Evolutionary conservation across 768 basidiomycete species (phyloP), one percentile per base, ranked within the genome.

Genomic region (Paxillus ammoniavirescens): DNA sequence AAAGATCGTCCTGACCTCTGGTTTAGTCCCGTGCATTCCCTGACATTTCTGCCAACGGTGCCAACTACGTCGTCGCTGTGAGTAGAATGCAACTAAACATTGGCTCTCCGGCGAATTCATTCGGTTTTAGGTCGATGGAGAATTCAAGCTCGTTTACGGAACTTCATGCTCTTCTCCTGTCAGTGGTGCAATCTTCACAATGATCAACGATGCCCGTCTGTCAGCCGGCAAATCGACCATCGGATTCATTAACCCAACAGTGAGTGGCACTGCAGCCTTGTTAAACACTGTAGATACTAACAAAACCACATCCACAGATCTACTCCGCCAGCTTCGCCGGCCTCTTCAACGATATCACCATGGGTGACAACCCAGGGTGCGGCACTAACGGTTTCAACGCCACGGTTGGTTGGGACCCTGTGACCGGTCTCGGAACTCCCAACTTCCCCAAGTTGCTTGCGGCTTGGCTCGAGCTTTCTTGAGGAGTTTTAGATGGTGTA

Each of bases 361-460:
- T 7, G 31, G 58, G 65, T 14, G 14, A 49, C 47, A 66, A 68
- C 36, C 65, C 68, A 0, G 65, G 68, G 8, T 70, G 70, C 5
- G 61, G 63, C 18, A 67, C 70, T 3, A 41, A 43, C 1, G 68
- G 71, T 12, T 70, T 54, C 55, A 60, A 52, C 14, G 62, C 66
- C 7, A 56, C 61, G 0, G 14, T 30, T 4, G 65, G 67, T 1
- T 69, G 64, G 63, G 65, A 68, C 42, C 71, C 71, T n/a, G 70
- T 73, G 46, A 72, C 70, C 1, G 72, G 72, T n/a, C 55, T 68
- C 0, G 70, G 72, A 13, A 72, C 70, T 7, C 70, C 66, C 26
- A 77, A 84, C 60, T 87, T 83, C 64, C 61, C 72, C 44, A 76
- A 75, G 53, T 66, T 87, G 51, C 63, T 78, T 36, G 67, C 69